Evolutionary conservation across 1,284 basidiomycete genomes (phyloP).

Genomic region (Athelia psychrophila): DNA sequence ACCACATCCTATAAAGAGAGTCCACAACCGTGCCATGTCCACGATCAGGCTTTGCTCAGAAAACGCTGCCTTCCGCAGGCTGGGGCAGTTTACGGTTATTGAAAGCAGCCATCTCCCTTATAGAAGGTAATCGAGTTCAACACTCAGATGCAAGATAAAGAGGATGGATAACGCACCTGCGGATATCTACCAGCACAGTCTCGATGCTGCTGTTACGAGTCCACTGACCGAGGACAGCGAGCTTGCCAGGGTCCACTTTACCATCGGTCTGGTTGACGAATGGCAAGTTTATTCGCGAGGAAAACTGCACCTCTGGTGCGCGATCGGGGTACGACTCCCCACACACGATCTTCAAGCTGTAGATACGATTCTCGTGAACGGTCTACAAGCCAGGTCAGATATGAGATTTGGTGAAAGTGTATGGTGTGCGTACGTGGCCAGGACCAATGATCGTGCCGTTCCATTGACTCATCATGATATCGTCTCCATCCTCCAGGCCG

Average conservation of each 20-base stretch:
- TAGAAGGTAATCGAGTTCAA: not conserved
- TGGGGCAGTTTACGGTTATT: conserved; percentile 94
- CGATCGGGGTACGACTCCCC: conserved; percentile 80
- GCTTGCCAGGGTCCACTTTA: conserved; percentile 70
- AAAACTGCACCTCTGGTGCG: conserved; percentile 80
- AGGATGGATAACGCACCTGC: conserved; percentile 56
- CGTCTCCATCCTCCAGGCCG: conserved; percentile 89
- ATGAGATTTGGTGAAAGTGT: not conserved
- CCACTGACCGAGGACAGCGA: conserved; percentile 77
- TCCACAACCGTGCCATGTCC: too few species aligned
- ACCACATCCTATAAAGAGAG: too few species aligned
- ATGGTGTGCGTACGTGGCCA: conserved; percentile 73
- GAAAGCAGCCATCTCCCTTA: conserved; percentile 91
- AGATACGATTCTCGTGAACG: conserved; percentile 98
- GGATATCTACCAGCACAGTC: conserved; percentile 86
- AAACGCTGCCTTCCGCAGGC: conserved; percentile 84
- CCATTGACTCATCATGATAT: conserved; percentile 97
- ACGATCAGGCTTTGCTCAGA: conserved; percentile 30
- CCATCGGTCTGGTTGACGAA: conserved; percentile 82
- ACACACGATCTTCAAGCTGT: conserved; percentile 91
- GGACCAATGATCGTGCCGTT: conserved; percentile 99
- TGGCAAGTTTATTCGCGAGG: conserved; percentile 93
- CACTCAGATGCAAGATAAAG: not conserved
- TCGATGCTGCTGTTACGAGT: conserved; percentile 77
- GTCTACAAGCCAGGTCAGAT: conserved; percentile 49